phyloP scores from a whole-genome alignment of 2,329 filamentous ascomycete genomes.

The Diaporthe longicolla region DNA sequence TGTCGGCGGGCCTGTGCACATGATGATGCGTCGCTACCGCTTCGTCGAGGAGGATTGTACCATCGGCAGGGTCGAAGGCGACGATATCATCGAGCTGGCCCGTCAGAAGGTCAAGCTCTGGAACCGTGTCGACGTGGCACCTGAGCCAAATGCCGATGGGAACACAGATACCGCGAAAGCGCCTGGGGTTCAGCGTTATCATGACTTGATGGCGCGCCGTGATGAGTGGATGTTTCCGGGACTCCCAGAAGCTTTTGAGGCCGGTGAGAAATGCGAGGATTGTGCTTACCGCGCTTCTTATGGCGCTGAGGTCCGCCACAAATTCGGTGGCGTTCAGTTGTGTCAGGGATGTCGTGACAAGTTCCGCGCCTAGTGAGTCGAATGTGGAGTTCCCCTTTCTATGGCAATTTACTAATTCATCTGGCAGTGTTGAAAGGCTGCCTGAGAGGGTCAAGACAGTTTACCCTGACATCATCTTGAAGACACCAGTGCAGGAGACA shows the following conservation, averaged over 20 bases:
- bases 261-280: constrained; percentile 37
- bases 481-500: not conserved
- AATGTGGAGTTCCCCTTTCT: not conserved
- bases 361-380: constrained; percentile 1
- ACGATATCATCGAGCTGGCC: constrained; percentile 45
- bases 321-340: constrained; percentile 44
- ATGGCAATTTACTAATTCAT: not conserved
- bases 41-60: constrained; percentile 52
- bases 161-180: not conserved
- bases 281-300: constrained; percentile 41
- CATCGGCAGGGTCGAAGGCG: constrained; percentile 48
- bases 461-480: not conserved
- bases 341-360: constrained; percentile 34
- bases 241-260: constrained; percentile 41
- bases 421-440: not conserved
- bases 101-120: constrained; percentile 51
- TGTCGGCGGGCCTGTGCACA: constrained; percentile 52
- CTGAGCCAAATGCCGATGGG: not conserved
- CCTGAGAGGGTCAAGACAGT: constrained; percentile 4
- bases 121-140: constrained; percentile 45
- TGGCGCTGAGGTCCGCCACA: constrained; percentile 35
- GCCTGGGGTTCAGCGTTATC: constrained; percentile 34
- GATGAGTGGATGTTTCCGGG: constrained; percentile 44
- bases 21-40: constrained; percentile 53
- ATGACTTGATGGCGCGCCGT: constrained; percentile 31